Evolutionary conservation across 495 filamentous ascomycete species (phyloP), one percentile per base, ranked within the genome.

Genomic region (Aspergillus sparsus): DNA sequence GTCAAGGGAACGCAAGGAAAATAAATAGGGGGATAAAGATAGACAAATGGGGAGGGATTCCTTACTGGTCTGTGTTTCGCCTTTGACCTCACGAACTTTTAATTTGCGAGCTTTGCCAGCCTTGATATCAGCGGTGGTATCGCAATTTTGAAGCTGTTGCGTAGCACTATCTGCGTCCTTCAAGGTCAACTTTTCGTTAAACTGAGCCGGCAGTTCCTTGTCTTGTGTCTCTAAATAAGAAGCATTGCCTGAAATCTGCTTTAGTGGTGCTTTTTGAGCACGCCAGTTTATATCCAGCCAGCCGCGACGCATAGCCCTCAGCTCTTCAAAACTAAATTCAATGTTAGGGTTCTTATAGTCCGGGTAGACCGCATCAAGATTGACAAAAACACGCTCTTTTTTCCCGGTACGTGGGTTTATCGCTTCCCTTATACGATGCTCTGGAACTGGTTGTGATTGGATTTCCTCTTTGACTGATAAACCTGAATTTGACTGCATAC

Each of bases 291-390:
- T 84, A 53, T 84, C 74, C 51, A 91, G 80, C 89, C 91, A 93
- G 2, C 92, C 93, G 51, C 89, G 82, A 55, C 82, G 83, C 6
- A 84, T 84, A 9, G 93, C 95, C 69, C 89, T 83, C 32, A 98
- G 77, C 71, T 98, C 94, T 71, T 98, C 95, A 63, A 97, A 93
- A 68, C 90, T 91, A 52, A 87, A 78, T 73, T 96, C 92, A 39
- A 82, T 79, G 5, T 79, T 79, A 5, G 84, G 79, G 65, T 91
- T 85, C 27, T 84, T 78, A 50, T 82, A 81, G 49, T 88, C 85
- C 5, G 92, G 92, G 64, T 98, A 98, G 46, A 98, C 82, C 36
- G 85, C 81, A 71, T 90, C 82, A 49, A 98, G 77, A 68, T 96
- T 86, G 65, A 95, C 90, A 73, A 91, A 93, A 42, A 97, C 87